Base-by-base conservation (phyloP, 2,329 filamentous ascomycete genomes). In the Penicillium oxalicum region DNA sequence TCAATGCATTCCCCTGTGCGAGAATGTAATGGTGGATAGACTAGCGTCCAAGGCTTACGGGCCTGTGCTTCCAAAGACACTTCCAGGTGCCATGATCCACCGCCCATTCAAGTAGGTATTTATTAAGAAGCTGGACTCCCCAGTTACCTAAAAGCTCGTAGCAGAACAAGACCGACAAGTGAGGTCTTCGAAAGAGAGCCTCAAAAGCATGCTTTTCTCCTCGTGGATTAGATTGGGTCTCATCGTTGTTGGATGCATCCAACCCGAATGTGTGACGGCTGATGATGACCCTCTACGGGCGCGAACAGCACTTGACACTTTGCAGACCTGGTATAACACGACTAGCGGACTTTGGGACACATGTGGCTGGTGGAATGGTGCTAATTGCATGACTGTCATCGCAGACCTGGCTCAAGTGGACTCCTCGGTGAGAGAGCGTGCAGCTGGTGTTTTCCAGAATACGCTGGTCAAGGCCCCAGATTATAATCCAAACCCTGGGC, bases 281-380 rank as follows among this genome's bases (percentile, higher is more conserved):
- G 50, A 54, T 28, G 52, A 59, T 29, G 45, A 49, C 4, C 35
- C 9, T 11, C 40, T 45, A 24, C 50, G 57, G 47, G 58, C 57
- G 7, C 40, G 54, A 9, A 38, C 45, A 9, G 72, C 70, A 3
- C 59, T 74, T 2, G 59, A 65, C 24, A 63, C 73, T 5, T 71
- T 87, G 1, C 81, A 86, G 57, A 61, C 59, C 37, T 87, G 80
- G 77, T 87, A 87, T 64, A 77, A 84, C 59, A 49, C 66, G 2
- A 60, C 62, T 4, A 81, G 75, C 1, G 85, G 86, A 3, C 70
- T 86, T 9, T 88, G 82, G 82, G 68, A 80, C 47, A 77, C 77
- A 0, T 75, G 77, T 6, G 77, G 77, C n/a, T 89, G 86, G 86
- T 89, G 86, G 86, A 87, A 88, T 61, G 77, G 78, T 45, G 86